These are phyloP conservation scores for Wickerhamomyces sp. DNA, from an alignment of 1,139 yeast genomes.

Conservation along the genomic window DNA sequence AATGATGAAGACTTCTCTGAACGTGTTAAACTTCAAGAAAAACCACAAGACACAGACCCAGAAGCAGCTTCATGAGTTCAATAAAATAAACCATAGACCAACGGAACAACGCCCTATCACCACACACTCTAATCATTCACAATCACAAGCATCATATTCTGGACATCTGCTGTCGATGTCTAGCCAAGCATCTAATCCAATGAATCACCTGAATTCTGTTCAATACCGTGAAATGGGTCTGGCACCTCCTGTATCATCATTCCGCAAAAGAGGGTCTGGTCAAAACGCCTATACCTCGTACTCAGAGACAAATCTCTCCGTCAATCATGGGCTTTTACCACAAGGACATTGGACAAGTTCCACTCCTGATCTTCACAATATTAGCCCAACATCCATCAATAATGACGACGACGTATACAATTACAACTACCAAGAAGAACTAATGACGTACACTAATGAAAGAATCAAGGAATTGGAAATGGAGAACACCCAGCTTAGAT, in stretches of 20 bases:
- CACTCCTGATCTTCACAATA: not conserved
- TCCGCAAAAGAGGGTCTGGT: not conserved
- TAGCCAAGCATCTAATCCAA: not conserved
- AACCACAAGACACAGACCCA: constrained; percentile 20
- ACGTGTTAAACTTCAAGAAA: constrained; percentile 19
- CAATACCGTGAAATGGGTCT: not conserved
- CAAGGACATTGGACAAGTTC: constrained; percentile 6
- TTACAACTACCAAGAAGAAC: not conserved
- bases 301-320: not conserved
- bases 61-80: constrained; percentile 21
- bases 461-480: constrained; percentile 10
- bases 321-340: constrained; percentile 1
- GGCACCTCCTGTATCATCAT: constrained; percentile 1
- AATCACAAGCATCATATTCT: not conserved
- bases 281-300: not conserved
- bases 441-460: not conserved
- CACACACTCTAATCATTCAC: constrained; percentile 1
- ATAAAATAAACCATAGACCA: constrained; percentile 5
- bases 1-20: constrained; percentile 19
- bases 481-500: constrained; percentile 5
- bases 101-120: not conserved
- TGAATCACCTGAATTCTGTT: not conserved
- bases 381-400: not conserved
- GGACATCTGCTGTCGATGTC: not conserved
- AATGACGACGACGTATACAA: not conserved